Conservation (phyloP, 371 early-diverging fungal species). For the Apophysomyces elegans region DNA sequence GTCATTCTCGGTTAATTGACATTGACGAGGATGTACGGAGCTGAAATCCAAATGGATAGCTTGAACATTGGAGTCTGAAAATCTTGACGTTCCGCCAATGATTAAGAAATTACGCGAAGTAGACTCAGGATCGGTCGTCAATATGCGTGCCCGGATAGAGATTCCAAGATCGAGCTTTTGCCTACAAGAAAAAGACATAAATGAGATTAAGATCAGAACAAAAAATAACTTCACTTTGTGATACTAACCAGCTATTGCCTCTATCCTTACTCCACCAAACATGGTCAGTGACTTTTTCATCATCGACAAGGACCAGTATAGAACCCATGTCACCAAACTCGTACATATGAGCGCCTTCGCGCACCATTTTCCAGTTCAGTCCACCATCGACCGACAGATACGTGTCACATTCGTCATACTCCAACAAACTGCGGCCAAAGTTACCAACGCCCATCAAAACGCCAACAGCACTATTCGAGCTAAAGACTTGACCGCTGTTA, state of each 20-base stretch:
- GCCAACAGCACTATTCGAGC: slow-evolving; percentile 80
- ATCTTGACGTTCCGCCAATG: slow-evolving; percentile 38
- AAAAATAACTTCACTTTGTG: neutral
- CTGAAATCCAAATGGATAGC: slow-evolving; percentile 76
- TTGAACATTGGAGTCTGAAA: slow-evolving; percentile 41
- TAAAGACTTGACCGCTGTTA: slow-evolving; percentile 73
- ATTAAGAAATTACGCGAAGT: slow-evolving; percentile 65
- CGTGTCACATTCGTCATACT: slow-evolving; percentile 80
- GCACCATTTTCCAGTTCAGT: slow-evolving; percentile 78
- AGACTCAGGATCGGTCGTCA: slow-evolving; percentile 70
- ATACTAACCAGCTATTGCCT: slow-evolving; percentile 78
- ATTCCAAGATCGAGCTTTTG: slow-evolving; percentile 41
- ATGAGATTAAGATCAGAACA: slow-evolving; percentile 6
- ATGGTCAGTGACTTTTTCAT: slow-evolving; percentile 69
- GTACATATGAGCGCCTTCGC: slow-evolving; percentile 85
- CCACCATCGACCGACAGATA: slow-evolving; percentile 89
- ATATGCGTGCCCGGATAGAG: slow-evolving; percentile 57
- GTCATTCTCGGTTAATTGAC: slow-evolving; percentile 58
- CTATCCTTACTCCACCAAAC: slow-evolving; percentile 82
- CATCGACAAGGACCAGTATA: slow-evolving; percentile 75
- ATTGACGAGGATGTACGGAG: slow-evolving; percentile 64
- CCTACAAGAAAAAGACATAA: slow-evolving; percentile 21
- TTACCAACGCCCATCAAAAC: slow-evolving; percentile 90
- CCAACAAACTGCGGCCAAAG: slow-evolving; percentile 73
- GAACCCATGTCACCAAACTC: slow-evolving; percentile 90